Base-by-base conservation (phyloP, 768 basidiomycete genomes). In the Mycena indigotica region DNA sequence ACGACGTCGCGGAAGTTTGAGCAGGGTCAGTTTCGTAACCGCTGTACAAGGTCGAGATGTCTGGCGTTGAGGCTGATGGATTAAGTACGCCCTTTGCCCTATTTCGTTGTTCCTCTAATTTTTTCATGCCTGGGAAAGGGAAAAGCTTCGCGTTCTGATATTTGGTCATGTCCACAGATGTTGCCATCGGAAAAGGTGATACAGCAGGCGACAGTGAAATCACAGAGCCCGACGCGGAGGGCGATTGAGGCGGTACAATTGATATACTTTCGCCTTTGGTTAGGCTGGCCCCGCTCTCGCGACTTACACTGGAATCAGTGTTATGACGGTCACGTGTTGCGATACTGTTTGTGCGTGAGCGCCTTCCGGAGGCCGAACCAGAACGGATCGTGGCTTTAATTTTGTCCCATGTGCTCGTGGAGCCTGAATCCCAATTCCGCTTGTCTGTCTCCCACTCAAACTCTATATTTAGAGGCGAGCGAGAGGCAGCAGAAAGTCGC, bases 111-210 rank as follows among this genome's bases (percentile, higher is more conserved):
- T 90, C 87, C 69, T 90, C 90, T 32, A 94, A 77, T 64, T 84
- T 82, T 66, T 86, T 82, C 71, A 94, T 87, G 32, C 92, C 93
- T 24, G 92, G 93, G 80, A 96, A 95, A 1, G 95, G 93, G 72
- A 89, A 90, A 30, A 97, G 77, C 69, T 98, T 98, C 26, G 83
- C 76, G 63, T 85, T 83, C 61, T 85, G 84, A 72, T 89, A 95
- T 72, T 81, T 91, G 26, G 79, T 77, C 69, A 87, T 72, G 72
- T 93, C 91, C 28, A 82, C 82, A 15, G 84, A 79, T 25, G 89
- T 86, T 12, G 85, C 82, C 17, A 85, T 82, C 38, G 93, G 93
- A 32, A 94, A 83, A n/a, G 91, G 89, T 6, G 91, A 93, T 12
- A 83, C 80, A 32, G 81, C 84, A 44, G 85, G 80, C 13, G 81